Percentiles rank a stretch among this genome's conserved stretches.
These are phyloP conservation scores for Fremontodendron californicum DNA, from an alignment of 345 rosid genomes.

Conservation along the genomic window DNA sequence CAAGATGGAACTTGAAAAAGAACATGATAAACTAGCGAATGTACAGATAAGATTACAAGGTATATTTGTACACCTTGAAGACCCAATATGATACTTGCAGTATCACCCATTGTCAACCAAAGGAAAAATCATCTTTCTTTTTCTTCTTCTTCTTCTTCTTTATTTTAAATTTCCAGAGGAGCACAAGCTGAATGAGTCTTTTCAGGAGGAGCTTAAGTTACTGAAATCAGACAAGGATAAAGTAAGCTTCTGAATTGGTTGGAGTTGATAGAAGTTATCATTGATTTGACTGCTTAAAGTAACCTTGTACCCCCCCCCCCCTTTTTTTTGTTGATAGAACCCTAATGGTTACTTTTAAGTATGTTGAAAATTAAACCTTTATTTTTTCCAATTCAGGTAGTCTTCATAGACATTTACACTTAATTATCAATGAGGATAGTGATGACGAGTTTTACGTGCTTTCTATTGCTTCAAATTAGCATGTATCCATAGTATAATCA, in stretches of 20 bases:
- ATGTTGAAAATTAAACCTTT: background rate
- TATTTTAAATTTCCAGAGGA: conserved; percentile 52
- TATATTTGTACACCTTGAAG: conserved; percentile 20
- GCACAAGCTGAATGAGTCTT: conserved; percentile 50
- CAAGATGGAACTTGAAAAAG: conserved; percentile 56
- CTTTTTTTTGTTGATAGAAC: background rate
- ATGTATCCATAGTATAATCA: background rate
- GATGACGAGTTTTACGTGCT: background rate
- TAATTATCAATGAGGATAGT: background rate
- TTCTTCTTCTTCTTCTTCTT: conserved; percentile 18
- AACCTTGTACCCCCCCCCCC: background rate
- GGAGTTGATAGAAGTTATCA: background rate
- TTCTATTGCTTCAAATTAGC: background rate
- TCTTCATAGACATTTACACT: background rate
- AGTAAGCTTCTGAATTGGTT: conserved; percentile 41
- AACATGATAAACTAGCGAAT: conserved; percentile 40
- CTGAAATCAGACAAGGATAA: conserved; percentile 58
- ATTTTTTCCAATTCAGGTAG: background rate
- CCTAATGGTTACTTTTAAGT: background rate
- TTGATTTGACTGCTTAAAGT: background rate
- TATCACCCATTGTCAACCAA: background rate
- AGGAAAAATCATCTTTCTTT: conserved; percentile 8
- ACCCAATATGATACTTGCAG: background rate
- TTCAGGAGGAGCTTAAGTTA: conserved; percentile 52
- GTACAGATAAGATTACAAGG: conserved; percentile 61